Percentiles rank a stretch among this genome's conserved stretches.
Conservation (phyloP, 1,284 basidiomycete genomes). For the Ceratobasidium sp. region DNA sequence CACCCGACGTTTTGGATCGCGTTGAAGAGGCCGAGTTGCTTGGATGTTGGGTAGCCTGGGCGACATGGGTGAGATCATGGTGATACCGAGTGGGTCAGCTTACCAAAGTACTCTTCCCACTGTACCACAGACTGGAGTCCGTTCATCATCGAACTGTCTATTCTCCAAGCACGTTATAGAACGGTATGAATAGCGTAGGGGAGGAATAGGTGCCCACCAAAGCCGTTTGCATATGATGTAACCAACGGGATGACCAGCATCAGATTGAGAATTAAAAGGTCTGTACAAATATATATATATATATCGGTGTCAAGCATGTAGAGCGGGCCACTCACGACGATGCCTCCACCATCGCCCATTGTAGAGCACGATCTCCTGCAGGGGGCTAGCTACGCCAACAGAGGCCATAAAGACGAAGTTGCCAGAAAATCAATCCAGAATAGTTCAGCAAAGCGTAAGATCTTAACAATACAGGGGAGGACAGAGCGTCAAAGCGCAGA, state of each 20-base stretch:
- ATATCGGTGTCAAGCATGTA: not conserved
- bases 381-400: constrained; percentile 20
- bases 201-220: constrained; percentile 63
- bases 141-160: constrained; percentile 51
- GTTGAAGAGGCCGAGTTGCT: constrained; percentile 72
- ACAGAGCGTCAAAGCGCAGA: not conserved
- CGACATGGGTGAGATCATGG: constrained; percentile 3
- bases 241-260: constrained; percentile 60
- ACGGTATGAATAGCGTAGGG: not conserved
- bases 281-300: not conserved
- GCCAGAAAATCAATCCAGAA: not conserved
- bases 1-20: constrained; percentile 68
- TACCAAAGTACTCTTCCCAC: constrained; percentile 44
- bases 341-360: constrained; percentile 27
- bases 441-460: not conserved
- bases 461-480: not conserved
- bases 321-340: constrained; percentile 13
- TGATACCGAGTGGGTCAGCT: not conserved
- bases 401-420: constrained; percentile 10
- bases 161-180: not conserved
- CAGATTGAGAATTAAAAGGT: constrained; percentile 47
- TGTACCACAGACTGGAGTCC: constrained; percentile 46
- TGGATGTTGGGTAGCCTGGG: constrained; percentile 23
- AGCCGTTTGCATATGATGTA: constrained; percentile 79
- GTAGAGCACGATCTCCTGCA: constrained; percentile 25